Evolutionary conservation across 1,284 basidiomycete genomes (phyloP).

Genomic region (Inonotus hispidus): DNA sequence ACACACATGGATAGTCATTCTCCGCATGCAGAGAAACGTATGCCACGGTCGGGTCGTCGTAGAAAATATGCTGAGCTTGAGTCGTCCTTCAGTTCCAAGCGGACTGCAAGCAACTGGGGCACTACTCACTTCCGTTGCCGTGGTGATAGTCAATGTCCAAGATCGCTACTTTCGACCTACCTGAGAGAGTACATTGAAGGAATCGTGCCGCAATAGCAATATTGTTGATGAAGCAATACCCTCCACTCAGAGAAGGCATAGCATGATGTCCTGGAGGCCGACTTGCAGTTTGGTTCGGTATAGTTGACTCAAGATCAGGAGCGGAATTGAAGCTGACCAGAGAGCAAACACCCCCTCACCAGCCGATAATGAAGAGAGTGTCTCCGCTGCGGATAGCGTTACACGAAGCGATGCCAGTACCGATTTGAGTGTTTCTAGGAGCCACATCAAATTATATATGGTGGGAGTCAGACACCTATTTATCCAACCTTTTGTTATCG

Average conservation of each 20-base stretch:
- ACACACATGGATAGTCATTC: conserved; percentile 34
- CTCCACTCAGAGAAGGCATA: conserved; percentile 29
- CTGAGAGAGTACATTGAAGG: conserved; percentile 21
- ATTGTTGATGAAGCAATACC: conserved; percentile 36
- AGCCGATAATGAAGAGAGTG: conserved; percentile 13
- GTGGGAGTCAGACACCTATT: neutral
- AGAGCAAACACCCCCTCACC: conserved; percentile 27
- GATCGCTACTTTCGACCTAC: conserved; percentile 26
- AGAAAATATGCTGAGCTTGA: conserved; percentile 33
- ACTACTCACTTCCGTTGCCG: conserved; percentile 32
- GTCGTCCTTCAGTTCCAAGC: neutral
- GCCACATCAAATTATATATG: neutral
- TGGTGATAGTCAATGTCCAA: conserved; percentile 38
- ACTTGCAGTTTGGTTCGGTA: conserved; percentile 20
- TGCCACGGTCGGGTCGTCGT: conserved; percentile 29
- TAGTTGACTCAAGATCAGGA: neutral
- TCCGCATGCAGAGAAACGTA: conserved; percentile 33
- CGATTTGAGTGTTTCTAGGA: conserved; percentile 29
- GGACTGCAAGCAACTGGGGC: neutral
- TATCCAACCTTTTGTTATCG: conserved; percentile 29
- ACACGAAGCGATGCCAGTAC: conserved; percentile 29
- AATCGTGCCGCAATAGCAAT: conserved; percentile 31
- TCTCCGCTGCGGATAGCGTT: conserved; percentile 26
- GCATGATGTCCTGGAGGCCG: conserved; percentile 36
- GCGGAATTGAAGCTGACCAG: conserved; percentile 22